Percentiles rank a stretch among this genome's conserved stretches.
Evolutionary conservation across 2,329 filamentous ascomycete genomes (phyloP).

Genomic region (Colletotrichum camelliae): DNA sequence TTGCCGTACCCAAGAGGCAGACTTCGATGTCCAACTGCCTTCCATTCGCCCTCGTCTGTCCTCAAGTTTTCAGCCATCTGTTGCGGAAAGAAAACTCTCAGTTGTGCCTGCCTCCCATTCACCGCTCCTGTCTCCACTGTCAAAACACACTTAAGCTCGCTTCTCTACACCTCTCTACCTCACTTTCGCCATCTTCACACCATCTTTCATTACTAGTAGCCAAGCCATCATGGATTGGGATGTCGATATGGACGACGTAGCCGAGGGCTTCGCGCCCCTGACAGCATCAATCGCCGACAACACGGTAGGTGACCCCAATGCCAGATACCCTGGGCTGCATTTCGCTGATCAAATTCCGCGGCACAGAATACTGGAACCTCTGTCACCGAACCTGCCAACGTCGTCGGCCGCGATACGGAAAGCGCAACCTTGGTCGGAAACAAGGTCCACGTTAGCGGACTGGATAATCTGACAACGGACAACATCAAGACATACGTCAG

Average conservation of each 20-base stretch:
- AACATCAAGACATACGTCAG: slow-evolving; percentile 79
- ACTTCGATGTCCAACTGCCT: not conserved
- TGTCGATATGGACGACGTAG: slow-evolving; percentile 74
- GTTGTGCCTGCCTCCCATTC: not conserved
- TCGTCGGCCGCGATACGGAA: not conserved
- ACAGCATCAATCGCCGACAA: not conserved
- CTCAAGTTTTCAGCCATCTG: not conserved
- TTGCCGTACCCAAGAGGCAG: not conserved
- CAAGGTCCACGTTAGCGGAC: slow-evolving; percentile 84
- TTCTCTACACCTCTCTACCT: not conserved
- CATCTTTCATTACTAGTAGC: not conserved
- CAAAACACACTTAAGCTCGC: not conserved
- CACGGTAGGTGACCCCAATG: not conserved
- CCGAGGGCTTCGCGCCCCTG: slow-evolving; percentile 32
- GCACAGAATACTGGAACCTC: not conserved
- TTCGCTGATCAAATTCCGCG: not conserved
- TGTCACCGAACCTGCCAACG: not conserved
- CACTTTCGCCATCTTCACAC: slow-evolving; percentile 21
- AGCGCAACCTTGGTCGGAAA: slow-evolving; percentile 29
- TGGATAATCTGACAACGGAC: slow-evolving; percentile 81
- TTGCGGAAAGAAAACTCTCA: not conserved
- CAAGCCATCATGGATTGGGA: slow-evolving; percentile 65
- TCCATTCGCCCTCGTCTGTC: not conserved
- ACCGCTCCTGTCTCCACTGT: not conserved
- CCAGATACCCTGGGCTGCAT: not conserved